Evolutionary conservation across 2,329 filamentous ascomycete species (phyloP).

Genomic region (Cytospora leucostoma): DNA sequence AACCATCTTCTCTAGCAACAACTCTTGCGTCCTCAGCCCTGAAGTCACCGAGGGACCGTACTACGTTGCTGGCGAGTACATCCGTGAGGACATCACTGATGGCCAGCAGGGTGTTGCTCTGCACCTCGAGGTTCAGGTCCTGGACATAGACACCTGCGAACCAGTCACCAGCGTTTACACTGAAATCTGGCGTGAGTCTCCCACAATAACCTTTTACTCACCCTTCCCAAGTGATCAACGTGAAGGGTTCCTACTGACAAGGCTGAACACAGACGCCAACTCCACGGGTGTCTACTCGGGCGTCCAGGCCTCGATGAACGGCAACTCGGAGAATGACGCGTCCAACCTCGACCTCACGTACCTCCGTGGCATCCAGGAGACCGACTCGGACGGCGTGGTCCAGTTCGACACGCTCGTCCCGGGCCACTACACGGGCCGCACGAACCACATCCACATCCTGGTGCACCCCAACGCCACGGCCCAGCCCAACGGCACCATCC

Average conservation of each 20-base stretch:
- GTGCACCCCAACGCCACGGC: constrained; percentile 44
- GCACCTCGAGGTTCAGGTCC: constrained; percentile 49
- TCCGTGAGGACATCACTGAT: constrained; percentile 48
- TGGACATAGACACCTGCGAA: constrained; percentile 52
- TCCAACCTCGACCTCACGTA: constrained; percentile 43
- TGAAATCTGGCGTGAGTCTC: constrained; percentile 47
- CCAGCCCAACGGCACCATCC: constrained; percentile 48
- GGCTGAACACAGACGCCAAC: constrained; percentile 38
- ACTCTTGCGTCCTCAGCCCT: constrained; percentile 52
- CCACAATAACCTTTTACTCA: neutral
- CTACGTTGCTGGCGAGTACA: constrained; percentile 50
- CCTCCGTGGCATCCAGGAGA: constrained; percentile 45
- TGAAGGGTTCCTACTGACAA: neutral
- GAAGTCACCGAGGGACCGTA: constrained; percentile 58
- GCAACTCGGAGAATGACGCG: constrained; percentile 40
- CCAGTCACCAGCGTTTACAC: constrained; percentile 45
- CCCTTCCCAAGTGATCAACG: neutral
- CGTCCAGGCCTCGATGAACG: constrained; percentile 44
- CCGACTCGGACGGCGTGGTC: constrained; percentile 44
- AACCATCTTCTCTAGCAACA: constrained; percentile 45
- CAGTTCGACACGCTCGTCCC: constrained; percentile 47
- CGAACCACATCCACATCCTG: constrained; percentile 52
- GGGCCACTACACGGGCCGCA: constrained; percentile 47
- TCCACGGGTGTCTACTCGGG: constrained; percentile 52
- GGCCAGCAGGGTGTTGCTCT: constrained; percentile 46